phyloP scores from a whole-genome alignment of 768 basidiomycete species.

The Kondoa malvinella region DNA sequence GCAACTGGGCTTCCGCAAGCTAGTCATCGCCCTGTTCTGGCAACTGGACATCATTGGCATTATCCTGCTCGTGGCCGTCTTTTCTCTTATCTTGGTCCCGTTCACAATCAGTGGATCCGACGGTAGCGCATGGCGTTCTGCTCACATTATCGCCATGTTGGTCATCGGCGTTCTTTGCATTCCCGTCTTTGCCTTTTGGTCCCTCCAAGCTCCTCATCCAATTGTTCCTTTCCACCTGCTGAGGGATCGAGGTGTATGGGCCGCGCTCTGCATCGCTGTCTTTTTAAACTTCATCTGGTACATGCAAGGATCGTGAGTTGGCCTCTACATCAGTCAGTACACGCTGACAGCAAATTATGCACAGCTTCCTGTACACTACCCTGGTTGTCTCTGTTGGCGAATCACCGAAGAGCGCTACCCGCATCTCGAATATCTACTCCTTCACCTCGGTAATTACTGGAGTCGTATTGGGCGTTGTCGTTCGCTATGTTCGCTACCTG shows the following conservation, averaged over 20 bases:
- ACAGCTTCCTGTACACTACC: constrained; percentile 28
- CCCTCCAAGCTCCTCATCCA: constrained; percentile 26
- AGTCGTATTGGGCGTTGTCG: constrained; percentile 26
- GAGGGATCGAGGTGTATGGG: constrained; percentile 27
- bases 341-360: background rate
- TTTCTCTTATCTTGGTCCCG: constrained; percentile 30
- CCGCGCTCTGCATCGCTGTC: constrained; percentile 28
- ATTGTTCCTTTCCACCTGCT: constrained; percentile 27
- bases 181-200: constrained; percentile 27
- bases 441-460: constrained; percentile 30
- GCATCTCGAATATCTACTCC: constrained; percentile 29
- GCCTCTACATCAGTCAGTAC: background rate
- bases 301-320: background rate
- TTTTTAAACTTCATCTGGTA: constrained; percentile 26
- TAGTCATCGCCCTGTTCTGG: constrained; percentile 28
- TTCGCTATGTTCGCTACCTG: constrained; percentile 27
- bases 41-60: constrained; percentile 31
- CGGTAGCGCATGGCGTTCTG: constrained; percentile 22
- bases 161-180: constrained; percentile 28
- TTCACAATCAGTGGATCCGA: constrained; percentile 24
- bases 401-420: constrained; percentile 25
- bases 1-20: constrained; percentile 9
- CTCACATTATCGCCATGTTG: constrained; percentile 30
- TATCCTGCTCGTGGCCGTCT: constrained; percentile 23
- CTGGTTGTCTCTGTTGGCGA: constrained; percentile 28